Evolutionary conservation across 2,329 filamentous ascomycete species (phyloP).

Genomic region (Alternaria longipes): DNA sequence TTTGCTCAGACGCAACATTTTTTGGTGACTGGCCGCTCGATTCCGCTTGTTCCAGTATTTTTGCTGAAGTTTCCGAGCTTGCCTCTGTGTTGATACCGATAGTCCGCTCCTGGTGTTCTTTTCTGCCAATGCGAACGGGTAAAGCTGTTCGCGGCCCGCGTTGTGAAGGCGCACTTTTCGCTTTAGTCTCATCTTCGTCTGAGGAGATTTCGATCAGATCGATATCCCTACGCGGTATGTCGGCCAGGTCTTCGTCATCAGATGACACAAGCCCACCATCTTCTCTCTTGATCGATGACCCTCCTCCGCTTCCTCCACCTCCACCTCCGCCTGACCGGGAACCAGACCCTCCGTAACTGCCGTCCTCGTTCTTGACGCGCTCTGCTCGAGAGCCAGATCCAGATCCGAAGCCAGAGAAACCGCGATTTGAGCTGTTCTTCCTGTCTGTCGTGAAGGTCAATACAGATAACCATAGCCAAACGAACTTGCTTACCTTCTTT

Average conservation of each 20-base stretch:
- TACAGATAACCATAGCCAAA: background rate
- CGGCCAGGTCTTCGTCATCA: slow-evolving; percentile 60
- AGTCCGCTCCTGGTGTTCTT: slow-evolving; percentile 64
- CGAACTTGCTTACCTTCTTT: slow-evolving; percentile 34
- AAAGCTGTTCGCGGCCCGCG: slow-evolving; percentile 36
- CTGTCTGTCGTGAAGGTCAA: slow-evolving; percentile 32
- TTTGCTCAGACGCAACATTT: slow-evolving; percentile 27
- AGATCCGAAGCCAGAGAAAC: slow-evolving; percentile 33
- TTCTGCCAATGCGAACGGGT: slow-evolving; percentile 65
- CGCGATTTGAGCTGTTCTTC: slow-evolving; percentile 28
- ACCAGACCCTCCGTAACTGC: slow-evolving; percentile 27
- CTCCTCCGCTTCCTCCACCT: slow-evolving; percentile 20
- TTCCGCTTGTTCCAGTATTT: slow-evolving; percentile 49
- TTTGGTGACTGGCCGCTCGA: slow-evolving; percentile 36
- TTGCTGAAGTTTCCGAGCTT: slow-evolving; percentile 56
- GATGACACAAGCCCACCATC: slow-evolving; percentile 57
- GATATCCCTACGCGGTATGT: slow-evolving; percentile 61
- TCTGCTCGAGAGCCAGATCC: slow-evolving; percentile 44
- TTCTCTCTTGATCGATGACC: slow-evolving; percentile 37
- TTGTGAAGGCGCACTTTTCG: slow-evolving; percentile 28
- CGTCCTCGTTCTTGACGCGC: slow-evolving; percentile 45
- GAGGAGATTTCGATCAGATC: slow-evolving; percentile 68
- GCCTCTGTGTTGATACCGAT: slow-evolving; percentile 65
- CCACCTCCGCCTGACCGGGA: slow-evolving; percentile 23
- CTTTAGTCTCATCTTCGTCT: slow-evolving; percentile 57